Conservation (phyloP, 176 grass and related monocot genomes). For the Musa itinerans region DNA sequence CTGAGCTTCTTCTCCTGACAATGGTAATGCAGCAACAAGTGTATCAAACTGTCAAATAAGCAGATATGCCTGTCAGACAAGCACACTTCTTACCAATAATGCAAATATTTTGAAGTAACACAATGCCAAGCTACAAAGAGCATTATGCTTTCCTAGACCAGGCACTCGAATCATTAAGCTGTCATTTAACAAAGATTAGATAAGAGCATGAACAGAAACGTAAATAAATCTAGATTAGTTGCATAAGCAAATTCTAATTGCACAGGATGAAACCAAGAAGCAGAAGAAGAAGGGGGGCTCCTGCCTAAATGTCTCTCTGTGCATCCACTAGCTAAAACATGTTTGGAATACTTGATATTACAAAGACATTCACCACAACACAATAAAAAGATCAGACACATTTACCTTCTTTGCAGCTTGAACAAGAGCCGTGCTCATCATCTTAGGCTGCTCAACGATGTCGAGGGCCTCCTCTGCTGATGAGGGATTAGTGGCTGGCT, state of each 20-base stretch:
- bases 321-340: neutral
- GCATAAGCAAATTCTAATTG: neutral
- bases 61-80: neutral
- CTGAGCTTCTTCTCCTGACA: slow-evolving; percentile 73
- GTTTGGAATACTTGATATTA: slow-evolving; percentile 10
- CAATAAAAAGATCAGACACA: neutral
- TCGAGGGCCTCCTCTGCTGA: slow-evolving; percentile 29
- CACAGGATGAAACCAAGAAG: neutral
- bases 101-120: neutral
- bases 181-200: neutral
- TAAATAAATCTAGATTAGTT: neutral
- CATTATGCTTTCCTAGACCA: neutral
- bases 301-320: too few species aligned
- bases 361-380: neutral
- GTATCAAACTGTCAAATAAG: slow-evolving; percentile 64
- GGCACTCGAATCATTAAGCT: neutral
- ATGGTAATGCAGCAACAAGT: slow-evolving; percentile 67
- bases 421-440: slow-evolving; percentile 72
- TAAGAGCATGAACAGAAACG: neutral
- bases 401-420: slow-evolving; percentile 81
- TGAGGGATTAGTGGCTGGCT: slow-evolving; percentile 51
- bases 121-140: neutral
- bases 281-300: too few species aligned
- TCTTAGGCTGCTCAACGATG: slow-evolving; percentile 62
- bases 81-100: neutral